Evolutionary conservation across 2,329 filamentous ascomycete species (phyloP).

Genomic region (Cladosporium sp.): DNA sequence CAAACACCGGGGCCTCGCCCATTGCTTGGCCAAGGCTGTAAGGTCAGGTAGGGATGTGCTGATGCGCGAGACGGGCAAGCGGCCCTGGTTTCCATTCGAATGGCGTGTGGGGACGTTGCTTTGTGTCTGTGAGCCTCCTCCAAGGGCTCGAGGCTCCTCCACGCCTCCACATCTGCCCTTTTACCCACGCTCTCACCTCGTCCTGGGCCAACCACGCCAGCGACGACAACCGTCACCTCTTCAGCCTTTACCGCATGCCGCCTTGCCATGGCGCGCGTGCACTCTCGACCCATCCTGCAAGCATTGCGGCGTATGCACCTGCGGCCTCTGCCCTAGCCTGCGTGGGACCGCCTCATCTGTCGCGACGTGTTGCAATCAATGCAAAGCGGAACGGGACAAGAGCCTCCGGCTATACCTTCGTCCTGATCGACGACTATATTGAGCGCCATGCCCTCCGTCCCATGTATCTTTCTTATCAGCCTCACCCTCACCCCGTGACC

Average conservation of each 20-base stretch:
- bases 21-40: conserved; percentile 9
- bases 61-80: neutral
- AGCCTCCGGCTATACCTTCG: conserved; percentile 19
- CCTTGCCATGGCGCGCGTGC: conserved; percentile 5
- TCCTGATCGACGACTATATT: conserved; percentile 9
- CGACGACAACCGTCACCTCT: neutral
- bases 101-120: conserved; percentile 1
- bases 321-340: conserved; percentile 15
- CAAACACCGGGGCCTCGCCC: neutral
- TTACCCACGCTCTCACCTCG: conserved; percentile 4
- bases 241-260: conserved; percentile 12
- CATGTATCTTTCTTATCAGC: conserved; percentile 5
- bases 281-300: neutral
- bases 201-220: neutral
- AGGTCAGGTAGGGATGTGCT: neutral
- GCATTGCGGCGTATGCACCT: conserved; percentile 17
- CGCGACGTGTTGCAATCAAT: conserved; percentile 15
- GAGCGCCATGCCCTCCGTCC: conserved; percentile 5
- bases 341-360: conserved; percentile 14
- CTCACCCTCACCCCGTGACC: conserved; percentile 1
- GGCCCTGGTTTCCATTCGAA: neutral
- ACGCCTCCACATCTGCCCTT: neutral
- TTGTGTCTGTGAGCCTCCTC: neutral
- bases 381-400: conserved; percentile 18
- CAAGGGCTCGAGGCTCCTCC: conserved; percentile 4